These are phyloP conservation scores for Plasmopara viticola DNA, from an alignment of 352 stramenopile genomes.

Conservation along the genomic window DNA sequence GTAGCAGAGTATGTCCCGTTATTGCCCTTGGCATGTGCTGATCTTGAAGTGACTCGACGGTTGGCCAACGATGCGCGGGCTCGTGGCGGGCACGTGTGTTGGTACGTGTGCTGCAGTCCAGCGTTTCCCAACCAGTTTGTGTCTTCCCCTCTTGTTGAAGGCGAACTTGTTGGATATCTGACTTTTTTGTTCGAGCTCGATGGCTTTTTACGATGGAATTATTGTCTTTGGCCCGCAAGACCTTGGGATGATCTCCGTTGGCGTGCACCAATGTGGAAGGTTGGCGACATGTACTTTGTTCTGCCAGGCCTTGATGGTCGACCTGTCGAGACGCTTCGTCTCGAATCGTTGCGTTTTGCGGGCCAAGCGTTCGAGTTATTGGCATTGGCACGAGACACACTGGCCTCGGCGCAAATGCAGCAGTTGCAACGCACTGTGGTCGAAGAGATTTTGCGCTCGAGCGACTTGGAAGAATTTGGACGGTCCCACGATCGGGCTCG, in stretches of 20 bases:
- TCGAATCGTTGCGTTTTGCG: slow-evolving; percentile 63
- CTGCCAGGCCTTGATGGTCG: slow-evolving; percentile 51
- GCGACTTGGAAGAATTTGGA: slow-evolving; percentile 52
- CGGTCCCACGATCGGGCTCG: slow-evolving; percentile 17
- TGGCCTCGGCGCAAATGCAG: slow-evolving; percentile 39
- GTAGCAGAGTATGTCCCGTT: slow-evolving; percentile 70
- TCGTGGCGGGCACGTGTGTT: slow-evolving; percentile 55
- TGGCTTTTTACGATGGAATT: slow-evolving; percentile 81
- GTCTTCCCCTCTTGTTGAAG: slow-evolving; percentile 62
- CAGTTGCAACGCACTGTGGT: slow-evolving; percentile 46
- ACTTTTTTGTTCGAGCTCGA: slow-evolving; percentile 76
- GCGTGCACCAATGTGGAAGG: slow-evolving; percentile 58
- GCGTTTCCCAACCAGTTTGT: slow-evolving; percentile 75
- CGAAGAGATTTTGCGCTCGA: slow-evolving; percentile 52
- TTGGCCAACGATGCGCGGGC: slow-evolving; percentile 46
- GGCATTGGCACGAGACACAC: slow-evolving; percentile 30
- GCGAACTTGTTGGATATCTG: slow-evolving; percentile 67
- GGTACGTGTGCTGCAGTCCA: slow-evolving; percentile 77
- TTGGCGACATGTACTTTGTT: slow-evolving; percentile 83
- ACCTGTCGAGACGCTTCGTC: slow-evolving; percentile 63
- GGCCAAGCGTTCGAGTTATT: slow-evolving; percentile 65
- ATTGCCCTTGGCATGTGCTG: slow-evolving; percentile 57
- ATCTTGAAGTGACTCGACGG: slow-evolving; percentile 50
- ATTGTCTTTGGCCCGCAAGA: slow-evolving; percentile 56
- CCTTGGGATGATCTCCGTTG: slow-evolving; percentile 62